These are phyloP conservation scores for Cunninghamia lanceolata DNA, from an alignment of 75 land plant genomes.

Conservation along the genomic window DNA sequence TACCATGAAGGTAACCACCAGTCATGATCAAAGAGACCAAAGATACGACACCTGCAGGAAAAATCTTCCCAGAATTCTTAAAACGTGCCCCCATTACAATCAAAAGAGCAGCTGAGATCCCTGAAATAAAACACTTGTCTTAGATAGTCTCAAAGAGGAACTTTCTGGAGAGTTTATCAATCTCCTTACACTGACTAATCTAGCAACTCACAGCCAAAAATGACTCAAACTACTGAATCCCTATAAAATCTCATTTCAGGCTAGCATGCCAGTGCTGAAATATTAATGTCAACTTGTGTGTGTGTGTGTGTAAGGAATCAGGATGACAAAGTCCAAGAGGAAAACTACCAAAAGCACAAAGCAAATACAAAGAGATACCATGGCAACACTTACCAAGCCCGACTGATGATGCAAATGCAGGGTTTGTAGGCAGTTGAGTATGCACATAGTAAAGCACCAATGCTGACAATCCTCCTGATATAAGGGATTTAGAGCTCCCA, in stretches of 20 bases:
- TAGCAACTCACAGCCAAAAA: neutral
- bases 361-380: neutral
- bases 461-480: constrained; percentile 71
- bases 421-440: constrained; percentile 58
- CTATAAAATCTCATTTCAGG: neutral
- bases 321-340: neutral
- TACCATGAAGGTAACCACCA: constrained; percentile 89
- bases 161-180: neutral
- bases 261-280: neutral
- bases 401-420: constrained; percentile 65
- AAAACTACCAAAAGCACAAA: neutral
- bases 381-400: constrained; percentile 60
- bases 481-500: constrained; percentile 71
- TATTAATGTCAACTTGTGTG: neutral
- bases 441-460: constrained; percentile 60
- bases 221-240: neutral
- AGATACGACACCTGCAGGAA: constrained; percentile 88
- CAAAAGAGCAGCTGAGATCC: constrained; percentile 61
- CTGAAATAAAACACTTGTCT: constrained; percentile 27
- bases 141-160: neutral
- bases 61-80: constrained; percentile 71
- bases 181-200: neutral
- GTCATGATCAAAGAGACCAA: constrained; percentile 79
- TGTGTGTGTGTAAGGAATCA: neutral
- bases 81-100: constrained; percentile 82